Conservation (phyloP, 2,329 filamentous ascomycete genomes). For the Akanthomyces uredinophilus region DNA sequence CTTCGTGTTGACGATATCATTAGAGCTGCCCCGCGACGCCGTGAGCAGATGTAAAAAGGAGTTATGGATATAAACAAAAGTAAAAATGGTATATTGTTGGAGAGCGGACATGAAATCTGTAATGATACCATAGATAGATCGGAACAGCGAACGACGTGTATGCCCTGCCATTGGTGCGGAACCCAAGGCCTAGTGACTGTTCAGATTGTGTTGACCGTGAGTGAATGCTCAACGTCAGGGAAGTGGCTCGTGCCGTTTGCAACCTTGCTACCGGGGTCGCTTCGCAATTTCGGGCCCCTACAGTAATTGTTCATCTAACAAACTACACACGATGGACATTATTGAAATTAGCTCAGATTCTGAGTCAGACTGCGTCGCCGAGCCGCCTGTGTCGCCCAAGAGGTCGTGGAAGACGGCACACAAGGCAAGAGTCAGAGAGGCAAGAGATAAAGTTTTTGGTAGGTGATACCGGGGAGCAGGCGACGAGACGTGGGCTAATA, state of each 20-base stretch:
- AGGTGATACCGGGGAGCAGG: background rate
- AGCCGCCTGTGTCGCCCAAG: background rate
- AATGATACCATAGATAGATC: slow-evolving; percentile 34
- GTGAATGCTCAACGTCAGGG: slow-evolving; percentile 4
- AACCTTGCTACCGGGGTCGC: background rate
- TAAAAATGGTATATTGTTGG: slow-evolving; percentile 5
- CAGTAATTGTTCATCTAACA: background rate
- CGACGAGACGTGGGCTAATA: background rate
- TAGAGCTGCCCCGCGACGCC: slow-evolving; percentile 71
- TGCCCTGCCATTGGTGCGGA: background rate
- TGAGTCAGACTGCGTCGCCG: slow-evolving; percentile 4
- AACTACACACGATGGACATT: slow-evolving; percentile 14
- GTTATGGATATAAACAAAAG: slow-evolving; percentile 16
- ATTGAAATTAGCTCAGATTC: slow-evolving; percentile 13
- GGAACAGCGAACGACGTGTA: background rate
- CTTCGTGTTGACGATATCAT: slow-evolving; percentile 98
- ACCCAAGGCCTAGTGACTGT: background rate
- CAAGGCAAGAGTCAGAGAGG: background rate
- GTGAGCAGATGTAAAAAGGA: slow-evolving; percentile 33
- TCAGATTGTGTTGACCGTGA: slow-evolving; percentile 15
- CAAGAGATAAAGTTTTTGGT: background rate
- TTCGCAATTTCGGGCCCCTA: slow-evolving; percentile 9
- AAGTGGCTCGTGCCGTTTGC: background rate
- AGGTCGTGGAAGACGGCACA: background rate
- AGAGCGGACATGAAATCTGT: slow-evolving; percentile 29